Evolutionary conservation across 1,284 basidiomycete species (phyloP).

Genomic region (Tilletia setariae): DNA sequence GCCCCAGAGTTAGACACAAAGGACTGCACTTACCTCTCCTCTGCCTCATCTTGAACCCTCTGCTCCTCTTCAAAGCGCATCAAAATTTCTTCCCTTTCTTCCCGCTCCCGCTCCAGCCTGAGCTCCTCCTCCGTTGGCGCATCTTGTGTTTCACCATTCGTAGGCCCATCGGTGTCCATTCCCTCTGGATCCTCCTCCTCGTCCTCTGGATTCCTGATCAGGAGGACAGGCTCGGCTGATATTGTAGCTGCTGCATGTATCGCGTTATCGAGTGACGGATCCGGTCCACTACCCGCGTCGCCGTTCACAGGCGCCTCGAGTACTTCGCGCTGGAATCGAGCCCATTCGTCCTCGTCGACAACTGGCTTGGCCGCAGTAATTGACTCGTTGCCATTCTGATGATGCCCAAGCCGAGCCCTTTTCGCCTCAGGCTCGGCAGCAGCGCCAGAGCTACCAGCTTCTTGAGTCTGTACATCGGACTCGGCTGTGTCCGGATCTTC

Average conservation of each 20-base stretch:
- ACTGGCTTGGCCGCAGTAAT: no score
- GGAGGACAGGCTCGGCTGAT: slow-evolving; percentile 35
- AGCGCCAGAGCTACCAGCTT: not conserved
- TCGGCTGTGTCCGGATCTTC: slow-evolving; percentile 6
- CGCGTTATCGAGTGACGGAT: not conserved
- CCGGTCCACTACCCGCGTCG: not conserved
- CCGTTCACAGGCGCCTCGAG: not conserved
- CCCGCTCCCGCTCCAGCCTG: slow-evolving; percentile 30
- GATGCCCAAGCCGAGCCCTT: not conserved
- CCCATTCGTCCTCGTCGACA: slow-evolving; percentile 38
- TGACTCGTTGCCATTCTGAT: not conserved
- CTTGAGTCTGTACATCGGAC: slow-evolving; percentile 6
- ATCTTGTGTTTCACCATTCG: slow-evolving; percentile 17
- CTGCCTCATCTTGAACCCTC: slow-evolving; percentile 40
- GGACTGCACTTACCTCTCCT: slow-evolving; percentile 32
- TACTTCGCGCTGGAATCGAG: slow-evolving; percentile 33
- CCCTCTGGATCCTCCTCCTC: not conserved
- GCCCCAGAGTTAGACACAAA: not conserved
- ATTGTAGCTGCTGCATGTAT: slow-evolving; percentile 31
- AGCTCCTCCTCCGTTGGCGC: slow-evolving; percentile 31
- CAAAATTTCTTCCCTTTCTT: slow-evolving; percentile 39
- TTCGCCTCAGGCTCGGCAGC: slow-evolving; percentile 1
- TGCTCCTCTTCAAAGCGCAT: slow-evolving; percentile 43
- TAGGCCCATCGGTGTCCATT: slow-evolving; percentile 14
- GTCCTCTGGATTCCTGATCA: not conserved